phyloP scores from a whole-genome alignment of 1,139 yeast species.

The Taphrina sp. region DNA sequence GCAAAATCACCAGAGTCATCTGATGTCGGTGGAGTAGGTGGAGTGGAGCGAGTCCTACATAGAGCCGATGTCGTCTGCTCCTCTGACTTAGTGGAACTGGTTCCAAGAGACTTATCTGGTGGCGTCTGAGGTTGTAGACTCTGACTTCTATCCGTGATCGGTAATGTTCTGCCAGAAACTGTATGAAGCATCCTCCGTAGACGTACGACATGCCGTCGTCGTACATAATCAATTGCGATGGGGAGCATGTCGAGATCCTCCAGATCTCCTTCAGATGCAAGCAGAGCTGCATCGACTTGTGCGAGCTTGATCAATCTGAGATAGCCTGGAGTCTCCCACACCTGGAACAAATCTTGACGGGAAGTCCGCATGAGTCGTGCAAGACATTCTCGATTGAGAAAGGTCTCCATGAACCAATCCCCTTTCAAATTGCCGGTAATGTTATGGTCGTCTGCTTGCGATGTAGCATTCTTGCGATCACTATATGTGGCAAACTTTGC shows the following conservation, averaged over 20 bases:
- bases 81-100: no score
- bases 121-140: no score
- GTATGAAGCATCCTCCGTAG: no score
- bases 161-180: no score
- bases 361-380: not conserved
- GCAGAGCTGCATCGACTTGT: not conserved
- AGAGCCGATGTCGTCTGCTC: no score
- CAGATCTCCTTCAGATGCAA: not conserved
- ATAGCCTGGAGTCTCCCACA: not conserved
- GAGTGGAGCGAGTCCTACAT: no score
- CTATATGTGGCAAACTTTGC: not conserved
- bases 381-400: not conserved
- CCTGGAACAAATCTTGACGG: no score
- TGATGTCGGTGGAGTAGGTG: constrained; percentile 16
- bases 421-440: no score
- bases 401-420: no score
- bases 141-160: no score
- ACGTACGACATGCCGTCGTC: not conserved
- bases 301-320: not conserved
- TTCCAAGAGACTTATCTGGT: no score
- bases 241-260: not conserved
- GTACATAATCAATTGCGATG: not conserved
- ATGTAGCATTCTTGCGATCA: not conserved
- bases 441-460: no score
- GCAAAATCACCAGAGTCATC: constrained; percentile 4